Base-by-base conservation (phyloP, 2,329 filamentous ascomycete species). In the Aspergillus ibericus region DNA sequence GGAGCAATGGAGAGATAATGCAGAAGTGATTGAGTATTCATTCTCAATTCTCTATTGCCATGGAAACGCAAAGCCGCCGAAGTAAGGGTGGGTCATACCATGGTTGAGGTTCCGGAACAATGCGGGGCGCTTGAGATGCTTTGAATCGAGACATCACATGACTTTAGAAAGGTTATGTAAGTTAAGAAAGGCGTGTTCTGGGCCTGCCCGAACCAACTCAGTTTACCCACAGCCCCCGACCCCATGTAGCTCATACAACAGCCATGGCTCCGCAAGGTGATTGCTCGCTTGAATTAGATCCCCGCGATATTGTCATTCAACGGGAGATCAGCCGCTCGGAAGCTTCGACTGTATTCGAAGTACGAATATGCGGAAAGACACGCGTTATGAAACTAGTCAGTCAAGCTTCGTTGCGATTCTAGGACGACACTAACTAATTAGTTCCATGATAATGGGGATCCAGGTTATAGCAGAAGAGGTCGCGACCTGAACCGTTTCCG, bases 401-500 rank as follows among this genome's bases (percentile, higher is more conserved):
- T 42, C 16, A 12, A 40, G 36, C 10, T 18, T 40, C 6, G 18
- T 15, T 40, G 16, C n/a, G 4, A 40, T 16, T 40, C n/a, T 40
- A 40, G n/a, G 36, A 40, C 16, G 16, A 40, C 36, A 18, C 38
- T 42, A 16, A 42, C 16, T 8, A 2, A 20, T 42, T 7, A 42
- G 38, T 60, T 52, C 27, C 62, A 65, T 36, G 58, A 65, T 25
- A 65, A 65, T 44, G 59, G 61, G n/a, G 61, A 66, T 29, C 59
- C 58, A 18, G 64, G 61, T 18, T 58, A 40, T 44, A 58, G 48
- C 3, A 36, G 55, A 27, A 64, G 57, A n/a, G 59, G 61, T n/a
- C 61, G 64, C 29, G 63, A 64, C 38, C 29, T 67, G 35, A 64
- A 66, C 22, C 62, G 62, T 2, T 66, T 59, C 38, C 63, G 63